Percentiles rank a stretch among this genome's conserved stretches.
Evolutionary conservation across 371 early-diverging fungal genomes (phyloP).

Genomic region (Coemansia linderi): DNA sequence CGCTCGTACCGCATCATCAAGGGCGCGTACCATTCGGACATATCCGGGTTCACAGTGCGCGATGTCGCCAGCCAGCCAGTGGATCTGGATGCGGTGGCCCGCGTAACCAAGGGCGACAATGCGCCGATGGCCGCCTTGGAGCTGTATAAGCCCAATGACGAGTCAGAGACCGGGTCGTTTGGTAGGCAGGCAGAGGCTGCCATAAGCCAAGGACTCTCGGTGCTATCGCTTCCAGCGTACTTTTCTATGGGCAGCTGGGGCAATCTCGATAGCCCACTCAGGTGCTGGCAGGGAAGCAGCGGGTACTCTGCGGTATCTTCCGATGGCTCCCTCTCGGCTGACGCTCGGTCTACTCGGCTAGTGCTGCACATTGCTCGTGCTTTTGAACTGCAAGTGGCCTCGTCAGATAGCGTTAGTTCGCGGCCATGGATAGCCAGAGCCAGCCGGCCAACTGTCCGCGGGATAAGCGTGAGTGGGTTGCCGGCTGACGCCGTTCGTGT

Average conservation of each 20-base stretch:
- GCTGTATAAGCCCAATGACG: slow-evolving; percentile 10
- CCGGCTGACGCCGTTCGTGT: slow-evolving; percentile 19
- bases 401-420: slow-evolving; percentile 32
- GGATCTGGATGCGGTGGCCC: slow-evolving; percentile 19
- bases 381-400: slow-evolving; percentile 29
- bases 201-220: slow-evolving; percentile 48
- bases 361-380: slow-evolving; percentile 42
- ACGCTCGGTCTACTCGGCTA: slow-evolving; percentile 29
- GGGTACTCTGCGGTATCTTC: slow-evolving; percentile 18
- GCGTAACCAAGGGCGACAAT: slow-evolving; percentile 32
- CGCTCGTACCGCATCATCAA: slow-evolving; percentile 57
- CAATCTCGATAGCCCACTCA: slow-evolving; percentile 28
- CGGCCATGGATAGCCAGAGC: slow-evolving; percentile 46
- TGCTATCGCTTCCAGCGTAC: slow-evolving; percentile 36
- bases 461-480: slow-evolving; percentile 16
- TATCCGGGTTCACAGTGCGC: slow-evolving; percentile 33
- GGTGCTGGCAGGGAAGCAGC: not conserved
- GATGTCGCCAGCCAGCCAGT: slow-evolving; percentile 25
- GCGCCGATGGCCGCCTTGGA: slow-evolving; percentile 46
- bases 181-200: slow-evolving; percentile 44
- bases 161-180: not conserved
- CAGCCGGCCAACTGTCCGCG: slow-evolving; percentile 28
- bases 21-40: slow-evolving; percentile 30
- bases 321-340: slow-evolving; percentile 32
- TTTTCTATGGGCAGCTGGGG: slow-evolving; percentile 25